Conservation (phyloP, 805 yeast species). For the Dipodascopsis tothii region DNA sequence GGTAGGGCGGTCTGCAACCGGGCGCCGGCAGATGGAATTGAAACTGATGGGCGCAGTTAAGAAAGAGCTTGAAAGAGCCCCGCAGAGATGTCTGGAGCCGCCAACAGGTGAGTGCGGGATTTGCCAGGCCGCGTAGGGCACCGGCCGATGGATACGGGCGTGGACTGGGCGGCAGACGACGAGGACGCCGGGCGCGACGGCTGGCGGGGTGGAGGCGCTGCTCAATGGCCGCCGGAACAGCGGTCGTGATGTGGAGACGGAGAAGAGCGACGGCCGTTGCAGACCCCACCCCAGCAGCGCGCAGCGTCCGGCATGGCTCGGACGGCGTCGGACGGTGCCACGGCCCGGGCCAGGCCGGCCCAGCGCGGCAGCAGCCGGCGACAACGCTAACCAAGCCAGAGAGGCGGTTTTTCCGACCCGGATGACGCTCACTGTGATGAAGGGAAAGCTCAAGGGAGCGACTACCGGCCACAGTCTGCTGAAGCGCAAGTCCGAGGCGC, state of each 20-base stretch:
- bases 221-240: background rate
- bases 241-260: too few relatives aligned
- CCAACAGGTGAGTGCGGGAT: slow-evolving; percentile 14
- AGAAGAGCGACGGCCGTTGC: too few relatives aligned
- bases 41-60: background rate
- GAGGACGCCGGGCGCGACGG: background rate
- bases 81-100: slow-evolving; percentile 18
- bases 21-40: background rate
- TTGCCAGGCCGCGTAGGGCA: background rate
- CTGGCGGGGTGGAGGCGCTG: background rate
- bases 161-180: background rate
- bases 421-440: slow-evolving; percentile 80
- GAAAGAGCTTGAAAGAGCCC: background rate
- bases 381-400: slow-evolving; percentile 3
- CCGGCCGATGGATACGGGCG: background rate
- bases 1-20: background rate
- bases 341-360: too few relatives aligned
- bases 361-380: too few relatives aligned
- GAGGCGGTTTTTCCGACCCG: slow-evolving; percentile 25
- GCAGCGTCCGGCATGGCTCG: too few relatives aligned
- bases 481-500: slow-evolving; percentile 93
- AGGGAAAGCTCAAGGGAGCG: slow-evolving; percentile 92
- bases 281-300: too few relatives aligned
- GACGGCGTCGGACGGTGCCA: too few relatives aligned
- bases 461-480: slow-evolving; percentile 89